Evolutionary conservation across 192 early-diverging fungal genomes (phyloP).

Genomic region (Coemansia sp.): DNA sequence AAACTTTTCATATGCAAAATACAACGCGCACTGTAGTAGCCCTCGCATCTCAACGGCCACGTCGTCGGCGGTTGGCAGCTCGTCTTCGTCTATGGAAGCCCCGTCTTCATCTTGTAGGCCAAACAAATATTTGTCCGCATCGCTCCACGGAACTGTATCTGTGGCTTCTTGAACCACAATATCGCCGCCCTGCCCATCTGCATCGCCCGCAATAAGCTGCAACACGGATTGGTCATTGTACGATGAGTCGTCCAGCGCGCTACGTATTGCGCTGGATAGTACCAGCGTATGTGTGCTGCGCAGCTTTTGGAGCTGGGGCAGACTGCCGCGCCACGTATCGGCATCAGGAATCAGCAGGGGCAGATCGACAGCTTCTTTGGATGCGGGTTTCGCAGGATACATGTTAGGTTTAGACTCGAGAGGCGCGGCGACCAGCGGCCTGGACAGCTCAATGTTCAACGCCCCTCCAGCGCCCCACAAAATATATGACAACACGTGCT

Average conservation of each 20-base stretch:
- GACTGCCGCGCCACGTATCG: constrained; percentile 11
- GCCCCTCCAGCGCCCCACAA: constrained; percentile 8
- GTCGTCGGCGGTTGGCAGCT: constrained; percentile 28
- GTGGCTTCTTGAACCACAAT: not conserved
- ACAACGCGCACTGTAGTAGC: constrained; percentile 20
- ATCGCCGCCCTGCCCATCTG: not conserved
- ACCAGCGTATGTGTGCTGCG: not conserved
- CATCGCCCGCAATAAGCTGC: not conserved
- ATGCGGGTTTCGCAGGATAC: not conserved
- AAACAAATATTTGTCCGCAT: constrained; percentile 13
- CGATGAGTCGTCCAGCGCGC: not conserved
- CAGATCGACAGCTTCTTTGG: not conserved
- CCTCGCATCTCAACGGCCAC: constrained; percentile 27
- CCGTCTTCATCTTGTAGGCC: not conserved
- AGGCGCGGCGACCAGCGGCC: not conserved
- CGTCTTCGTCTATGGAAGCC: constrained; percentile 15
- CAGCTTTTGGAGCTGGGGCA: constrained; percentile 16
- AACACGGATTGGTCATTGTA: not conserved
- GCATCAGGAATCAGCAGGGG: constrained; percentile 17
- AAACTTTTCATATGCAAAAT: constrained; percentile 5
- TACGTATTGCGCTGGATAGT: not conserved
- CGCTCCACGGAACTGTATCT: constrained; percentile 9
- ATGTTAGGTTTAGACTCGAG: not conserved
- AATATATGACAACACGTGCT: not conserved
- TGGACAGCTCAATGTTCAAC: not conserved